phyloP scores from a whole-genome alignment of 148 eudicot species.

The Fagopyrum tataricum region DNA sequence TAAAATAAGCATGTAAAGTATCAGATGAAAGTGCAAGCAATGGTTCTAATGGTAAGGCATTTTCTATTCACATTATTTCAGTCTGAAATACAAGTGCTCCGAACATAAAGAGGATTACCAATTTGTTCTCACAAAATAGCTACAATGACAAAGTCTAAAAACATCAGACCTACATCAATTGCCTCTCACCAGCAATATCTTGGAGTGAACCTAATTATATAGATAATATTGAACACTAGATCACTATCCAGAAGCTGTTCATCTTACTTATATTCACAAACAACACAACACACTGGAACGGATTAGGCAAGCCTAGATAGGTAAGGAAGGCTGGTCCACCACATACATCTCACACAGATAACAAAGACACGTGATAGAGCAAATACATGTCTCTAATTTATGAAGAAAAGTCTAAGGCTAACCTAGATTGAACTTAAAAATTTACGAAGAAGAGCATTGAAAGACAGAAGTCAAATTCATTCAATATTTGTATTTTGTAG shows the following conservation, averaged over 20 bases:
- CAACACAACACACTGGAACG: too few relatives aligned
- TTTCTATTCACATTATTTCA: neutral
- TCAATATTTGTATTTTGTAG: neutral
- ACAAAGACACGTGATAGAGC: too few relatives aligned
- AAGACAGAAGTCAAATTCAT: neutral
- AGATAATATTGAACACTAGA: too few relatives aligned
- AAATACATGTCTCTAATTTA: too few relatives aligned
- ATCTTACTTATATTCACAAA: too few relatives aligned
- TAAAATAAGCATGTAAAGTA: slow-evolving; percentile 17
- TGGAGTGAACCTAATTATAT: neutral
- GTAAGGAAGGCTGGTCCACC: too few relatives aligned
- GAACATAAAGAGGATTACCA: neutral
- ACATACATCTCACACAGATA: too few relatives aligned
- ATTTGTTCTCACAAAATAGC: neutral
- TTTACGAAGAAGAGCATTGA: too few relatives aligned
- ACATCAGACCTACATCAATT: neutral
- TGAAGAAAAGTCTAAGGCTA: too few relatives aligned
- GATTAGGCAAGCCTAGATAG: too few relatives aligned
- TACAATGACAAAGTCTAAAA: neutral
- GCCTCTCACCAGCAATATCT: neutral
- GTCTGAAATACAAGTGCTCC: neutral
- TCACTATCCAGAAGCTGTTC: too few relatives aligned
- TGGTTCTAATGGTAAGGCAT: neutral
- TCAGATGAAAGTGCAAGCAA: neutral
- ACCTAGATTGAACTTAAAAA: neutral